These are phyloP conservation scores for Pythium coloratum DNA, from an alignment of 352 stramenopile species.

Conservation along the genomic window DNA sequence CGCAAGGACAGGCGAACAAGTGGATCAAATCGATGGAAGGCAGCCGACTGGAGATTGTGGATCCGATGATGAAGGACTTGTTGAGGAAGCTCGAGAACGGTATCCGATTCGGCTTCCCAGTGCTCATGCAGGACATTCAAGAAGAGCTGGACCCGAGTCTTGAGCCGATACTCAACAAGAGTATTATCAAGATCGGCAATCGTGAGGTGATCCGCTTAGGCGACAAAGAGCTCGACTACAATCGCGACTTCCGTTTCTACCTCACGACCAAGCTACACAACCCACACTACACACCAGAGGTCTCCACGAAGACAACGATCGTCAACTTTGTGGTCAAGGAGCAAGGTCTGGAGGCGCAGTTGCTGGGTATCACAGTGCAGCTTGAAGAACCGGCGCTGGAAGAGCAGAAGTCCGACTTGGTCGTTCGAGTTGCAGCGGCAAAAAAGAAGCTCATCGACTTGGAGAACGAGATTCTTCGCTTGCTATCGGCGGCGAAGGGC, in stretches of 20 bases:
- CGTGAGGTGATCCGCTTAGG: conserved; percentile 92
- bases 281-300: conserved; percentile 94
- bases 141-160: conserved; percentile 95
- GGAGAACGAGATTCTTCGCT: conserved; percentile 94
- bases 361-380: conserved; percentile 94
- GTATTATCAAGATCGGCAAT: conserved; percentile 94
- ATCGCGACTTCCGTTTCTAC: conserved; percentile 93
- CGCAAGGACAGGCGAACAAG: conserved; percentile 95
- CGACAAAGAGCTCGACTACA: conserved; percentile 96
- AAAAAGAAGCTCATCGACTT: conserved; percentile 96
- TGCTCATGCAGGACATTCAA: conserved; percentile 95
- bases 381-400: conserved; percentile 94
- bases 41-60: conserved; percentile 85
- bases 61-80: conserved; percentile 95
- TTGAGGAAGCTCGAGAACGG: conserved; percentile 93
- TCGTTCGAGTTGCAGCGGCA: conserved; percentile 88
- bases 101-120: conserved; percentile 92
- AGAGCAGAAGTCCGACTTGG: conserved; percentile 92
- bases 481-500: conserved; percentile 91
- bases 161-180: conserved; percentile 93
- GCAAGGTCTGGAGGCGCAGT: conserved; percentile 92
- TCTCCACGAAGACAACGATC: conserved; percentile 95
- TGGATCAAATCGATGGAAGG: conserved; percentile 96
- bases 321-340: conserved; percentile 97
- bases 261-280: conserved; percentile 97